Evolutionary conservation across 306 rosid genomes (phyloP), one percentile per base, ranked within the genome.

Genomic region (Dalbergia cochinchinensis): DNA sequence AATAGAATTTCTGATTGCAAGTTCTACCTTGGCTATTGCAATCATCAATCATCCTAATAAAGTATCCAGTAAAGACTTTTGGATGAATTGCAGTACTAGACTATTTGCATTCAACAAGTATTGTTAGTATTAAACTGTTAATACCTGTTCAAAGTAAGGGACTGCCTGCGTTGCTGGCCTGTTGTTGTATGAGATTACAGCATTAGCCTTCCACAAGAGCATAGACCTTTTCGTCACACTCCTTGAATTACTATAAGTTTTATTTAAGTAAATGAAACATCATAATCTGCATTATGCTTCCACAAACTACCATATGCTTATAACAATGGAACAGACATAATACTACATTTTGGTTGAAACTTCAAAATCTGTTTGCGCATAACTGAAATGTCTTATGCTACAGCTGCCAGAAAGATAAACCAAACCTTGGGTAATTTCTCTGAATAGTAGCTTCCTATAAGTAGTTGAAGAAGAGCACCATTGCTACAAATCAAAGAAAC

Each of bases 141-240:
- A 80, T 80, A 95, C 99, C 99, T 89, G 99, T 91, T 90, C 99
- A 85, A 95, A 93, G 94, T 90, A 91, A 61, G 99, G 99, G 73
- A 95, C 98, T 15, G 99, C 99, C 86, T 93, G 96, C 6, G 98
- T 89, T 41, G 97, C 99, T 34, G 99, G 94, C 87, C 87, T 90
- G 86, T 93, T 95, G 91, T 91, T 95, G 93, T 86, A 95, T 6
- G 99, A 85, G 75, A 95, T 91, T 78, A 91, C 80, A 53, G 83
- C 98, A 93, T 93, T 95, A 71, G 98, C 99, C 99, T 95, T 82
- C 84, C 90, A 89, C 72, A 78, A 76, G 77, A 89, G 86, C 68
- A 88, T 62, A 68, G 80, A 86, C 20, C 80, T 65, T 86, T 74
- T 58, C 2, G 86, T 86, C 86, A 82, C 57, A 83, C 81, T 82